A percentile compares a stretch with the other conserved stretches of the same genome.
phyloP scores from a whole-genome alignment of 805 yeast genomes.

The Zygoascus ofunaensis region DNA sequence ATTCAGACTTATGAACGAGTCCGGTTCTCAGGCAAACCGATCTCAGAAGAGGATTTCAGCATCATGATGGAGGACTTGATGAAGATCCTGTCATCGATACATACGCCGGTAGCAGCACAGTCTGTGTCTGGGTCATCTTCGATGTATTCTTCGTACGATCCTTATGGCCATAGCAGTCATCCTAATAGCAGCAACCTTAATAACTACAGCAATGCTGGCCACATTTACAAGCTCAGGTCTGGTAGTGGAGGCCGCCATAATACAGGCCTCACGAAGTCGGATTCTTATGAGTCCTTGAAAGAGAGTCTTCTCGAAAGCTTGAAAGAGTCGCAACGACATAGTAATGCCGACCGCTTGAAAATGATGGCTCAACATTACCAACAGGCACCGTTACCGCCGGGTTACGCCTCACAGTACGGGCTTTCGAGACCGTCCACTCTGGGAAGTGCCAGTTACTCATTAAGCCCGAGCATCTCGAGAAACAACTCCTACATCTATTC shows the following conservation, averaged over 20 bases:
- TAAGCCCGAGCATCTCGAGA: background rate
- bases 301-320: background rate
- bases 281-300: background rate
- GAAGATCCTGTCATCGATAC: slow-evolving; percentile 13
- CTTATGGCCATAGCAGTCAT: background rate
- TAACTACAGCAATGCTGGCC: no score
- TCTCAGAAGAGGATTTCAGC: slow-evolving; percentile 50
- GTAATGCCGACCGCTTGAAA: background rate
- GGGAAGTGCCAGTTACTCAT: background rate
- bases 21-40: slow-evolving; percentile 54
- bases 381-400: background rate
- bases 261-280: background rate
- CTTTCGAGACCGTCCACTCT: background rate
- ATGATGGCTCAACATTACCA: background rate
- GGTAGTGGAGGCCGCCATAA: background rate
- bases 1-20: slow-evolving; percentile 54
- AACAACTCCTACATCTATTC: background rate
- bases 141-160: background rate
- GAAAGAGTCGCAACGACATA: background rate
- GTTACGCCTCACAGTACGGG: background rate
- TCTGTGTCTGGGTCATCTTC: background rate
- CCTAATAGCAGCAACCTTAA: background rate
- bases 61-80: slow-evolving; percentile 42
- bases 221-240: background rate
- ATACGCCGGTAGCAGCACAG: slow-evolving; percentile 5